Percentiles rank a stretch among this genome's conserved stretches.
These are phyloP conservation scores for Populus nigra DNA, from an alignment of 345 rosid genomes.

Conservation along the genomic window DNA sequence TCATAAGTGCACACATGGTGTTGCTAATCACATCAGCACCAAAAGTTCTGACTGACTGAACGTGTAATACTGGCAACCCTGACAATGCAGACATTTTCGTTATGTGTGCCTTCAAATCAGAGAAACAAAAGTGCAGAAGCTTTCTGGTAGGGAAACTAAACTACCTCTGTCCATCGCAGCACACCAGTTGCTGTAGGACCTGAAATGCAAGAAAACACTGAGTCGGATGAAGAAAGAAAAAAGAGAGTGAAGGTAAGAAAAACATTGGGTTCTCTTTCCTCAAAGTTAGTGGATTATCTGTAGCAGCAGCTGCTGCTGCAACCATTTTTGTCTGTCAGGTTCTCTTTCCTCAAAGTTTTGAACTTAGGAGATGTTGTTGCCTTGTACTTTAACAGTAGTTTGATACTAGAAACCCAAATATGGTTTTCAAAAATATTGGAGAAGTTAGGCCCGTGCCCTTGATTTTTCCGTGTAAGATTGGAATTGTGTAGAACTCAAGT, in stretches of 20 bases:
- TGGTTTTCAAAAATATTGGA: neutral
- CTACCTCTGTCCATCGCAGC: slow-evolving; percentile 16
- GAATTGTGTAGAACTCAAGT: neutral
- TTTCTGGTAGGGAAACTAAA: neutral
- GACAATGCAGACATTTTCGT: neutral
- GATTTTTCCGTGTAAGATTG: neutral
- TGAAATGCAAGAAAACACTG: neutral
- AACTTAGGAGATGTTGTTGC: neutral
- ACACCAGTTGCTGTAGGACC: slow-evolving; percentile 20
- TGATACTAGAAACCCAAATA: neutral
- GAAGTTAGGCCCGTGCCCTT: neutral
- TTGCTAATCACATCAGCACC: neutral
- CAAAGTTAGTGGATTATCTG: slow-evolving; percentile 6
- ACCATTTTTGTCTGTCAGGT: slow-evolving; percentile 1
- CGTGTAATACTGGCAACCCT: neutral
- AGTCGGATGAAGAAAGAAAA: neutral
- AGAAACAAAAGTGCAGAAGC: too few species aligned
- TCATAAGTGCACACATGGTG: slow-evolving; percentile 3
- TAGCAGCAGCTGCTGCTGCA: neutral
- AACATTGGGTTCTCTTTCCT: neutral
- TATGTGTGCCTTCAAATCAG: neutral
- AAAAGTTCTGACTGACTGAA: neutral
- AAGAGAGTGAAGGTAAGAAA: neutral
- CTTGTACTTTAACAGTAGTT: neutral
- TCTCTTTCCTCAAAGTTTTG: neutral